These are phyloP conservation scores for Ramalina intermedia DNA, from an alignment of 495 filamentous ascomycete species.

Conservation along the genomic window DNA sequence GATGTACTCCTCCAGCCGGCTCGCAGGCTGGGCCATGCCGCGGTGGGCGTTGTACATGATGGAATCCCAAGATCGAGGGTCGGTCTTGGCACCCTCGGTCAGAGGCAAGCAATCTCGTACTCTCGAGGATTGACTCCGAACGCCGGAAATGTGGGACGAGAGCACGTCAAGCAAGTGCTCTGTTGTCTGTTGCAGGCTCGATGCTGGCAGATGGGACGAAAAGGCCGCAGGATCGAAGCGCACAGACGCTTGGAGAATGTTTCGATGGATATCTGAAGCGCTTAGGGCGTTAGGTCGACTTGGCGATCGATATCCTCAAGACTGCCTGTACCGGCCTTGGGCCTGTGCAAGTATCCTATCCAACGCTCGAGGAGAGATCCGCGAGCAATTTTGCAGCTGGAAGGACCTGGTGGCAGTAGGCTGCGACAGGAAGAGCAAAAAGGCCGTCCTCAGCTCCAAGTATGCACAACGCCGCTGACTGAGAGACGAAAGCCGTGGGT, in stretches of 20 bases:
- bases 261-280: slow-evolving; percentile 10
- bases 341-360: no score
- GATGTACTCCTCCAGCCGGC: slow-evolving; percentile 76
- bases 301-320: neutral
- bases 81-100: no score
- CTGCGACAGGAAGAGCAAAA: no score
- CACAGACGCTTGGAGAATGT: slow-evolving; percentile 7
- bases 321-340: no score
- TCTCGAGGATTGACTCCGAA: no score
- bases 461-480: no score
- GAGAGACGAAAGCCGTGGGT: no score
- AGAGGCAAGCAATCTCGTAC: no score
- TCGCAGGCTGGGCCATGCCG: slow-evolving; percentile 58
- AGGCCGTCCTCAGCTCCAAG: no score
- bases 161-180: neutral
- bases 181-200: neutral
- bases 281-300: neutral
- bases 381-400: no score
- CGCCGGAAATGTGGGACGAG: neutral
- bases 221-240: slow-evolving; percentile 9
- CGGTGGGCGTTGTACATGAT: slow-evolving; percentile 86
- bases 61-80: neutral
- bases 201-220: neutral
- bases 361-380: no score
- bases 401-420: no score